Evolutionary conservation across 2,329 filamentous ascomycete genomes (phyloP).

Genomic region (Cercospora beticola): DNA sequence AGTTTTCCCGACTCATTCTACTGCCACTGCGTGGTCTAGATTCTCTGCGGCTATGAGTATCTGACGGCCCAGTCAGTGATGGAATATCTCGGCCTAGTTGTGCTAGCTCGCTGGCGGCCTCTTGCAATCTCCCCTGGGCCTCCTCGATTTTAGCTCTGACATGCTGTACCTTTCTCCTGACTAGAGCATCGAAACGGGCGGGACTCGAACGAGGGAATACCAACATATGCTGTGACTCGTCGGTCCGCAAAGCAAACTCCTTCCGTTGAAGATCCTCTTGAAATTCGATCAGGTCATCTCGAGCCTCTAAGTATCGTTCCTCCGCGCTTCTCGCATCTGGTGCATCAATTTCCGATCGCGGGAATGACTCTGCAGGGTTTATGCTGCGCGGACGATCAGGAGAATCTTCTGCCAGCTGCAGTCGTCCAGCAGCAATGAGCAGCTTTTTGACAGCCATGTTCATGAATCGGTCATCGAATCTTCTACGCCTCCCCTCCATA

Average conservation of each 20-base stretch:
- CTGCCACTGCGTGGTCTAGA: background rate
- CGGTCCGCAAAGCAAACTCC: background rate
- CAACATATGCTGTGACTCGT: background rate
- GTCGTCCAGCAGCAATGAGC: background rate
- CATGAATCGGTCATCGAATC: background rate
- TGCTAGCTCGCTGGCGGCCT: background rate
- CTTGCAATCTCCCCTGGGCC: background rate
- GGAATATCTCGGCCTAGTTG: background rate
- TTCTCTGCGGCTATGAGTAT: background rate
- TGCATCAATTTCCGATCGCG: background rate
- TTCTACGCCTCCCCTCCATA: background rate
- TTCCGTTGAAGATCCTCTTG: background rate
- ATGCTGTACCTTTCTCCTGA: background rate
- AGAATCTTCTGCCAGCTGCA: background rate
- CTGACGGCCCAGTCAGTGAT: background rate
- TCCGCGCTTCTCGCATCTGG: background rate
- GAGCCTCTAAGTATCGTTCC: background rate
- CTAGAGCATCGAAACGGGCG: background rate
- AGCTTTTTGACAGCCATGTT: background rate
- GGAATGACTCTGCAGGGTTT: background rate
- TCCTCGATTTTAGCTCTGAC: background rate
- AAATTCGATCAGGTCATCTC: background rate
- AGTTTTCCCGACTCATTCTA: background rate
- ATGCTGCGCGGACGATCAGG: background rate
- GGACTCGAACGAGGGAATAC: background rate